phyloP scores from a whole-genome alignment of 768 basidiomycete genomes.

The Hirschioporus abietinus region DNA sequence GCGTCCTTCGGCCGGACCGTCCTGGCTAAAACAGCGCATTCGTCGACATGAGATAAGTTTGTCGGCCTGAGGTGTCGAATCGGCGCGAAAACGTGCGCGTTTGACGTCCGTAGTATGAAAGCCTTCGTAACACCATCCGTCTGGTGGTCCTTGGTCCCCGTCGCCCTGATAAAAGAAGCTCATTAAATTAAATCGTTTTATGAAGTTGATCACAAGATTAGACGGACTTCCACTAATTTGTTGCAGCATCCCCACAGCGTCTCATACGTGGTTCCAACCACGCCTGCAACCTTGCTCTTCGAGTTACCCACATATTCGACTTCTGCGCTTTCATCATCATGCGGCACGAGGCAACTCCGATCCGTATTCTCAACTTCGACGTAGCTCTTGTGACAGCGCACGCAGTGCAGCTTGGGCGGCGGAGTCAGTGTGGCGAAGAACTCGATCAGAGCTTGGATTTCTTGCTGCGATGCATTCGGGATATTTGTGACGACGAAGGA shows the following conservation, averaged over 20 bases:
- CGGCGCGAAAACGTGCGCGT: conserved; percentile 74
- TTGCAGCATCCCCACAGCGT: conserved; percentile 74
- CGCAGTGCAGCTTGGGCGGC: conserved; percentile 67
- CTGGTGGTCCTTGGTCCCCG: conserved; percentile 78
- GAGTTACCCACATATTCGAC: conserved; percentile 51
- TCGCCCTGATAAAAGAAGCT: conserved; percentile 35
- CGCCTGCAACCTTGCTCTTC: conserved; percentile 20
- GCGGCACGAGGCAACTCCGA: conserved; percentile 60
- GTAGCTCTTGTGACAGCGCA: conserved; percentile 66
- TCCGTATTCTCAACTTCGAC: conserved; percentile 74
- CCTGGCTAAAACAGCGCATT: conserved; percentile 36
- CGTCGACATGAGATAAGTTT: conserved; percentile 58
- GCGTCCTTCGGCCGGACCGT: not conserved
- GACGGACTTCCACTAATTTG: conserved; percentile 44
- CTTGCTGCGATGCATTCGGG: conserved; percentile 28
- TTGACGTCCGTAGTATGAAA: conserved; percentile 70
- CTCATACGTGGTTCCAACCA: conserved; percentile 32
- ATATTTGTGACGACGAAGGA: conserved; percentile 54
- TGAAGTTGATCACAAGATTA: not conserved
- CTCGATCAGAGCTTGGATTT: conserved; percentile 40
- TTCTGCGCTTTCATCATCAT: conserved; percentile 77
- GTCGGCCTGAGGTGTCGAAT: conserved; percentile 61
- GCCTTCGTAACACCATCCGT: conserved; percentile 86
- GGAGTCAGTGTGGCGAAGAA: conserved; percentile 63
- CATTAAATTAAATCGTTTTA: not conserved